Conservation (phyloP, 495 filamentous ascomycete species). For the Penicillium maclennaniae region DNA sequence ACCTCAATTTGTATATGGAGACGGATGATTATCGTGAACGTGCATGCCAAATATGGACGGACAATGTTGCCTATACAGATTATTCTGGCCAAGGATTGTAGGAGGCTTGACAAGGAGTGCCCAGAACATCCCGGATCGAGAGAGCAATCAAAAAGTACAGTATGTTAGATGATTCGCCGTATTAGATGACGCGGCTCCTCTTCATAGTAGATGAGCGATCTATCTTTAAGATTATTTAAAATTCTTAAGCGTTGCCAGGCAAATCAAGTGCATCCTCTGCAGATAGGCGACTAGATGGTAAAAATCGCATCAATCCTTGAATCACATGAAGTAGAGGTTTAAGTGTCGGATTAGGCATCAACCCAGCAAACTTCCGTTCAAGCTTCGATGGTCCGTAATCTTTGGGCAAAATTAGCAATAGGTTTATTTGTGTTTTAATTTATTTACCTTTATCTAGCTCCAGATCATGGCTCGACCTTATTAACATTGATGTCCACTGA, state of each 20-base stretch:
- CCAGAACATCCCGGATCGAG: too few species aligned
- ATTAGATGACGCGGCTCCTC: too few species aligned
- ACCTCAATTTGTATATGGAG: not conserved
- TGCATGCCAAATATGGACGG: not conserved
- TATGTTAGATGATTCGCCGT: too few species aligned
- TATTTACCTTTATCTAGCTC: not conserved
- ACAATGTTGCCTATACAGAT: slow-evolving; percentile 1
- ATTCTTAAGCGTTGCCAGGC: not conserved
- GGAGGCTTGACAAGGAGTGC: not conserved
- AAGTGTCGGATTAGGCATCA: slow-evolving; percentile 1
- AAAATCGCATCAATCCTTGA: slow-evolving; percentile 15
- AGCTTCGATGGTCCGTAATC: slow-evolving; percentile 5
- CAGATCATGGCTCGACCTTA: not conserved
- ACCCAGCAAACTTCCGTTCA: slow-evolving; percentile 13
- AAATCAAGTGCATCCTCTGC: slow-evolving; percentile 15
- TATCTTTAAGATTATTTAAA: too few species aligned
- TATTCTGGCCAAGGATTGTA: not conserved
- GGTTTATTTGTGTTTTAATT: not conserved
- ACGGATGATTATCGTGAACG: not conserved
- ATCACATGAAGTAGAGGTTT: slow-evolving; percentile 9
- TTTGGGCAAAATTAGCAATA: slow-evolving; percentile 1
- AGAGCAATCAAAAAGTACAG: too few species aligned
- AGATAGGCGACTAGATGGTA: slow-evolving; percentile 14
- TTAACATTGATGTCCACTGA: not conserved
- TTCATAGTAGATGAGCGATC: too few species aligned